Evolutionary conservation across 768 basidiomycete species (phyloP), one percentile per base, ranked within the genome.

Genomic region (Termitomyces sp.): DNA sequence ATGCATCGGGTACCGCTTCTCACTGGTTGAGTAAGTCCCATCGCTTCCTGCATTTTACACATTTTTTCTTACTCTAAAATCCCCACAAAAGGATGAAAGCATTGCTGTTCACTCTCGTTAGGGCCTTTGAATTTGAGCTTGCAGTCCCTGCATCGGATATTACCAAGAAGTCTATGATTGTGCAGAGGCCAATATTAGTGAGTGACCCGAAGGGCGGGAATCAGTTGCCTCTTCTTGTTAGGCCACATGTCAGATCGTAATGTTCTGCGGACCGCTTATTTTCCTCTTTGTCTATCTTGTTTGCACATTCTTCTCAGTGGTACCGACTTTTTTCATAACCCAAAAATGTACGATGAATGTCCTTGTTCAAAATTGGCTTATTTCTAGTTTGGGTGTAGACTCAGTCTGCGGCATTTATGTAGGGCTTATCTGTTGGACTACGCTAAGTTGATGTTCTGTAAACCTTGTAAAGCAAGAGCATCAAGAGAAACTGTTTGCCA

Each of bases 1-100:
- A 0, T 90, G 87, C 58, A 87, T 88, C 41, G 85, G 86, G 0
- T 87, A 81, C 64, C 78, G 82, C 4, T 88, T 88, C 66, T 74
- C 87, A 13, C 67, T 88, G 22, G 68, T 77, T 33, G 81, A 81
- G 80, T 81, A 47, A 53, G 79, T 20, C 30, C 16, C 8, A 14
- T 26, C 16, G 18, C 28, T 18, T 36, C 35, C 11, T 35, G 30
- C 13, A 18, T 20, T 3, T 22, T 20, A 6, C 24, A 36, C 10
- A 24, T 38, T 35, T 20, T 5, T 59, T 3, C 35, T 52, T 40
- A 18, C 6, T 56, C 20, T 5, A 26, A 10, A 16, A 28, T 35
- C 32, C 36, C n/a, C 16, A 6, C 11, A 41, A n/a, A 33, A 74
- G 73, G 56, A 69, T 68, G 65, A 77, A 77, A 52, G 74, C 68